Evolutionary conservation across 2,329 filamentous ascomycete genomes (phyloP).

Genomic region (Fusarium nematophilum): DNA sequence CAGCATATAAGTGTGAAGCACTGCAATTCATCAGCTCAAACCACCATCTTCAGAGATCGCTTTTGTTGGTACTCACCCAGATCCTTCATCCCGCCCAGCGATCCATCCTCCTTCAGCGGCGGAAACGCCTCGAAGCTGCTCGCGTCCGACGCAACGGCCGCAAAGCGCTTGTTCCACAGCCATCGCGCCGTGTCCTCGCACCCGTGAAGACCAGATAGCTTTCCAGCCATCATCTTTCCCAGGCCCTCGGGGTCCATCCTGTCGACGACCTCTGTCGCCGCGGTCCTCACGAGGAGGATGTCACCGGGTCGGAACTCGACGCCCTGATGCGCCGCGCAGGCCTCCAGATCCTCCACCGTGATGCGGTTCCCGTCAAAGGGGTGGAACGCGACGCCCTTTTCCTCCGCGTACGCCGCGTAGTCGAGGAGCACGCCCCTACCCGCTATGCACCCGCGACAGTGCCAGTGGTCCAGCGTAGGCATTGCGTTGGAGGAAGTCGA

Average conservation of each 20-base stretch:
- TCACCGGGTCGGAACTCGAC: conserved; percentile 74
- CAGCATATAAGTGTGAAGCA: conserved; percentile 61
- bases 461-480: conserved; percentile 63
- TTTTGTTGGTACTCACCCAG: conserved; percentile 48
- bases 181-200: conserved; percentile 67
- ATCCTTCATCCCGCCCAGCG: conserved; percentile 44
- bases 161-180: conserved; percentile 77
- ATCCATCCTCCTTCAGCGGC: conserved; percentile 57
- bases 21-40: conserved; percentile 35
- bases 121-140: conserved; percentile 74
- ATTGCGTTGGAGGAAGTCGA: conserved; percentile 31
- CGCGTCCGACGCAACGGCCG: conserved; percentile 72
- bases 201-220: conserved; percentile 57
- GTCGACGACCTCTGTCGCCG: conserved; percentile 69
- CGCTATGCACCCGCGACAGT: conserved; percentile 46
- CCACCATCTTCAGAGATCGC: fast-evolving
- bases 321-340: conserved; percentile 68
- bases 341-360: conserved; percentile 64
- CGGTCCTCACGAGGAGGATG: conserved; percentile 73
- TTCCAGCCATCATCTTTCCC: conserved; percentile 45
- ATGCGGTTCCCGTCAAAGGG: conserved; percentile 66
- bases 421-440: conserved; percentile 67
- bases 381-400: conserved; percentile 61
- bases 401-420: conserved; percentile 61
- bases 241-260: conserved; percentile 52